Base-by-base conservation (phyloP, 306 rosid species). In the Bauhinia variegata region DNA sequence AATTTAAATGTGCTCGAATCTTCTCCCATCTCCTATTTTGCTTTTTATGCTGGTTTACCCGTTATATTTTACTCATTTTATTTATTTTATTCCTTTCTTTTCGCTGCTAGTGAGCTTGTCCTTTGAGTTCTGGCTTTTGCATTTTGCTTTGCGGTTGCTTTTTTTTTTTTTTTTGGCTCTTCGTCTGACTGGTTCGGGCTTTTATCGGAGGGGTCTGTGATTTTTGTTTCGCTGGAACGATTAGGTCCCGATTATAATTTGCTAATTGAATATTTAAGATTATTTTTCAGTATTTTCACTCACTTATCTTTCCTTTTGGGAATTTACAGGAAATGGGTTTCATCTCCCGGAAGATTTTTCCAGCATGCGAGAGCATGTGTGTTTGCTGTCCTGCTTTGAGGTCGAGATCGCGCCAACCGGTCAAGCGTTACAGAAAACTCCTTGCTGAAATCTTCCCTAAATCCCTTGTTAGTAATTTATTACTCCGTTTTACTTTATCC, bases 311-410 rank as follows among this genome's bases (percentile, higher is more conserved):
- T 65, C 9, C 15, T 57, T 43, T 34, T 33, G 60, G 59, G 57
- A 51, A 70, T 59, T 30, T 80, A 73, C 81, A 86, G 92, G 79
- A 75, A 77, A 95, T 95, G 99, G 99, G 99, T 58, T 33, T 95
- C 61, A 82, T 95, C 73, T 95, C 99, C 18, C 71, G 96, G 84
- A 95, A 78, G 85, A 76, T 95, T 63, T 90, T 95, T 78, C 99
- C 99, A 16, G 96, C 97, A 52, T 95, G 99, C 75, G 97, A 78
- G 70, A 86, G 75, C 76, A 90, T 95, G 96, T 95, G 99, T 76
- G 89, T 90, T 42, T 95, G 99, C 65, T 95, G 99, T 74, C 99
- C 99, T 73, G 89, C 96, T 73, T 63, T 95, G 86, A 90, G 99
- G 81, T 84, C 99, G 55, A 90, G 96, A 49, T 95, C 99, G 64